Percentiles rank a stretch among this genome's conserved stretches.
Conservation (phyloP, 352 stramenopile species). For the Pythium aphanidermatum region DNA sequence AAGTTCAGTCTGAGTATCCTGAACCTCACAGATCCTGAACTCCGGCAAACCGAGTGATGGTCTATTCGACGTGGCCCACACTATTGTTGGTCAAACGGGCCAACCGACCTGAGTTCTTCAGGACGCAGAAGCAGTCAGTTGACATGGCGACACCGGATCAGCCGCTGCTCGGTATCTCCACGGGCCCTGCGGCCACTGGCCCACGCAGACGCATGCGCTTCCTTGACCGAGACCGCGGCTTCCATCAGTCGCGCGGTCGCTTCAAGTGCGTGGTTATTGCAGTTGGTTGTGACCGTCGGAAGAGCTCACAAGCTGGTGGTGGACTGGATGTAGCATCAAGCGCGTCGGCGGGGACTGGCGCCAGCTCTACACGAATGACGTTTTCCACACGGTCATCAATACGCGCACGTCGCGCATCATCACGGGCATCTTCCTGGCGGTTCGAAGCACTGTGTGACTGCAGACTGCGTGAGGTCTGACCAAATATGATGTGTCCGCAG, state of each 20-base stretch:
- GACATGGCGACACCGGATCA: slow-evolving; percentile 21
- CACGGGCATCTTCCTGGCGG: slow-evolving; percentile 66
- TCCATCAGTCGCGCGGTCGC: slow-evolving; percentile 61
- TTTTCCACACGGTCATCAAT: slow-evolving; percentile 87
- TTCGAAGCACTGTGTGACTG: too few relatives aligned
- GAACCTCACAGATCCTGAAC: too few relatives aligned
- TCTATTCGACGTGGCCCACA: too few relatives aligned
- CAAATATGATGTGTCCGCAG: too few relatives aligned
- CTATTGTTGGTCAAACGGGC: too few relatives aligned
- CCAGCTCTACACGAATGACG: slow-evolving; percentile 78
- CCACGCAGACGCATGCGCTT: slow-evolving; percentile 31
- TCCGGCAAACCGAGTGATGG: too few relatives aligned
- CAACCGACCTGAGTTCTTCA: too few relatives aligned
- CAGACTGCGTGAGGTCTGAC: too few relatives aligned
- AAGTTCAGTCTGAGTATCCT: too few relatives aligned
- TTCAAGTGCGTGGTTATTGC: slow-evolving; percentile 52
- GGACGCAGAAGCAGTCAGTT: slow-evolving; percentile 1
- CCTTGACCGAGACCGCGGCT: slow-evolving; percentile 52
- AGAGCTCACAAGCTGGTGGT: too few relatives aligned
- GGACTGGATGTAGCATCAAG: slow-evolving; percentile 33
- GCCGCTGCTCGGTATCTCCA: slow-evolving; percentile 26
- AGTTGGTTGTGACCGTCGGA: too few relatives aligned
- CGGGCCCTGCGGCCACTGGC: slow-evolving; percentile 1
- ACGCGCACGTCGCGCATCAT: slow-evolving; percentile 78
- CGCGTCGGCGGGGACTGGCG: slow-evolving; percentile 75